Evolutionary conservation across 2,329 filamentous ascomycete genomes (phyloP).

Genomic region (Aspergillus latus): DNA sequence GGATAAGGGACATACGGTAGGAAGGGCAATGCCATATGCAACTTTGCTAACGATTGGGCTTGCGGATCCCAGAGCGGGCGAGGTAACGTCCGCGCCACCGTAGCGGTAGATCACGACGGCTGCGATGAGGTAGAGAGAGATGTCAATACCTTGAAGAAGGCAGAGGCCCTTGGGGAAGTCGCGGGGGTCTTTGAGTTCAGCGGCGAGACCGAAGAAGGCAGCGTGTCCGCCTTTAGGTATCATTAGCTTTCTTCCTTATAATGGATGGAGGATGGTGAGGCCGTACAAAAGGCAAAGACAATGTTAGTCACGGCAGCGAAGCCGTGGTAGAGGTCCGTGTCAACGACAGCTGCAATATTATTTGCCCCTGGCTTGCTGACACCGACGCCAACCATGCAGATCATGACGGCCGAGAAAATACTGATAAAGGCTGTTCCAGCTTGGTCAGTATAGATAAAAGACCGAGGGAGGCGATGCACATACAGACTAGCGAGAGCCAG

Average conservation of each 20-base stretch:
- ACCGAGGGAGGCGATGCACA: neutral
- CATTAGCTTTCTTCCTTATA: slow-evolving; percentile 47
- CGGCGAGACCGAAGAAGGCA: slow-evolving; percentile 67
- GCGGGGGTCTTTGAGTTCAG: slow-evolving; percentile 61
- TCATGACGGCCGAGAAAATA: slow-evolving; percentile 62
- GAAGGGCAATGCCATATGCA: slow-evolving; percentile 67
- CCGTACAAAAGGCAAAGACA: slow-evolving; percentile 64
- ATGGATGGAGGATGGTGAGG: slow-evolving; percentile 44
- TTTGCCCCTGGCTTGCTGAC: slow-evolving; percentile 45
- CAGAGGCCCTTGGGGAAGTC: slow-evolving; percentile 64
- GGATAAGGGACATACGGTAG: slow-evolving; percentile 48
- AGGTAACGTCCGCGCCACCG: slow-evolving; percentile 60
- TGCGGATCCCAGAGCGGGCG: slow-evolving; percentile 67
- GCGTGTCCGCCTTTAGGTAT: slow-evolving; percentile 54
- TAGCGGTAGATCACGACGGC: slow-evolving; percentile 69
- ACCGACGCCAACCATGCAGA: slow-evolving; percentile 67
- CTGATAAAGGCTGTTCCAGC: slow-evolving; percentile 56
- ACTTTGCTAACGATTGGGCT: slow-evolving; percentile 58
- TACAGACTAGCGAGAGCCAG: slow-evolving; percentile 60
- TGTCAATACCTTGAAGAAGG: slow-evolving; percentile 60
- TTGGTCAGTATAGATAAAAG: slow-evolving; percentile 4
- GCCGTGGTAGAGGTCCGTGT: slow-evolving; percentile 53
- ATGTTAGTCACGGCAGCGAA: slow-evolving; percentile 68
- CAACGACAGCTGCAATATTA: slow-evolving; percentile 38
- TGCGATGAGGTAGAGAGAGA: slow-evolving; percentile 63